Evolutionary conservation across 371 early-diverging fungal species (phyloP).

Genomic region (Syncephalastrum sp.): DNA sequence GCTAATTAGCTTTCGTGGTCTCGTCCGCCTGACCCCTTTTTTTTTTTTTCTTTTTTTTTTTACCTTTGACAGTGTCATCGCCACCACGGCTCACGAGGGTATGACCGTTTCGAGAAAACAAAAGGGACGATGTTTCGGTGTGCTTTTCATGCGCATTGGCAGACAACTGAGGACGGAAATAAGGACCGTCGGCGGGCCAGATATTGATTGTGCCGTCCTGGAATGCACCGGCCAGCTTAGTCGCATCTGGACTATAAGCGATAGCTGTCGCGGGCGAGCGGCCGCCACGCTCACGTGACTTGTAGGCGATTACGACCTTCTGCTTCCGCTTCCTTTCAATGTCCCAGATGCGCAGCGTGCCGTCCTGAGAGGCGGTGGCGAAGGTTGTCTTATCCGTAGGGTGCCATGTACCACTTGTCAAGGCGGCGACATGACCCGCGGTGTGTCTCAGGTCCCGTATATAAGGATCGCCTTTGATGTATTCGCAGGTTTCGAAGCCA

Average conservation of each 20-base stretch:
- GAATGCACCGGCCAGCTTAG: conserved; percentile 64
- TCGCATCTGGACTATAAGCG: conserved; percentile 68
- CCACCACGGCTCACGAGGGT: conserved; percentile 77
- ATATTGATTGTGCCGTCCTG: conserved; percentile 67
- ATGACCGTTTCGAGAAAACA: conserved; percentile 66
- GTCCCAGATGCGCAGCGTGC: conserved; percentile 91
- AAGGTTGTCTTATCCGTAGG: conserved; percentile 68
- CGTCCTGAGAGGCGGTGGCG: conserved; percentile 82
- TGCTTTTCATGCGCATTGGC: conserved; percentile 71
- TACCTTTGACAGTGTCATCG: conserved; percentile 86
- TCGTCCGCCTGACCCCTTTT: neutral
- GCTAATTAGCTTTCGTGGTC: neutral
- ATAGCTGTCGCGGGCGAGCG: conserved; percentile 65
- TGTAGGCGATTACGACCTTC: conserved; percentile 74
- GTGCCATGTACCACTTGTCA: conserved; percentile 85
- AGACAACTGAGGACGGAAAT: conserved; percentile 46
- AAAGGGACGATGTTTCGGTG: conserved; percentile 68
- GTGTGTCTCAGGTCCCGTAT: conserved; percentile 86
- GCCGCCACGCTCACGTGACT: conserved; percentile 75
- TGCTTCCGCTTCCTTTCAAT: conserved; percentile 71
- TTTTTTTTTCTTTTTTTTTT: neutral
- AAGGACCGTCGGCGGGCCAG: conserved; percentile 59
- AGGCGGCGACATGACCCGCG: conserved; percentile 83
- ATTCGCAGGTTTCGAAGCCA: conserved; percentile 72
- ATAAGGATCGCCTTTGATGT: conserved; percentile 91